phyloP scores from a whole-genome alignment of 257 asterid species.

The Gardenia jasminoides region DNA sequence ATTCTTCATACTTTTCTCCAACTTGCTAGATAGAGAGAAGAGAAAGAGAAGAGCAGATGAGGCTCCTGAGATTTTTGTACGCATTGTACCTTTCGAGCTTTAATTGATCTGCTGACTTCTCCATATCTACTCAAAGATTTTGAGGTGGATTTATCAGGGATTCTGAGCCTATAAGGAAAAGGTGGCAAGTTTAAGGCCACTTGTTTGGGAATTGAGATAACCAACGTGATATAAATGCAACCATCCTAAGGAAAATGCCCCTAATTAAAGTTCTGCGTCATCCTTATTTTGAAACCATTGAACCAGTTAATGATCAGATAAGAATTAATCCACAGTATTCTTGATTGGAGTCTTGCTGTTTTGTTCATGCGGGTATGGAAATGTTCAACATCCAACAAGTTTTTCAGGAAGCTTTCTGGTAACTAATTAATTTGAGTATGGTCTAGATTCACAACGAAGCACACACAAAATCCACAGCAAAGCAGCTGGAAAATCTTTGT shows the following conservation, averaged over 20 bases:
- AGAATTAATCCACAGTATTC: too few relatives aligned
- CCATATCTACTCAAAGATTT: slow-evolving; percentile 37
- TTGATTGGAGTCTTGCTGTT: not conserved
- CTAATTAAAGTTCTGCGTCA: not conserved
- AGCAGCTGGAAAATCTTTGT: not conserved
- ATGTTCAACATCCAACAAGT: not conserved
- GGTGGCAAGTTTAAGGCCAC: slow-evolving; percentile 56
- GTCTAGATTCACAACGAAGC: not conserved
- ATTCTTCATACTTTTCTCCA: slow-evolving; percentile 14
- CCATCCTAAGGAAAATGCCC: not conserved
- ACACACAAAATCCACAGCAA: not conserved
- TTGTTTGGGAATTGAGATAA: slow-evolving; percentile 9
- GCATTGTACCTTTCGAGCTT: slow-evolving; percentile 33
- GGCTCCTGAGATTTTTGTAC: slow-evolving; percentile 19
- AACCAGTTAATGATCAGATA: not conserved
- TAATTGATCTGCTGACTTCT: slow-evolving; percentile 36
- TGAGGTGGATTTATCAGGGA: slow-evolving; percentile 16
- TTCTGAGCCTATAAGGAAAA: slow-evolving; percentile 12
- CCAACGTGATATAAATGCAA: not conserved
- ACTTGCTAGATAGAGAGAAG: not conserved
- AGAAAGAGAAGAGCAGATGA: slow-evolving; percentile 6
- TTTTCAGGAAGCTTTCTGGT: not conserved
- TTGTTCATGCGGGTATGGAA: not conserved
- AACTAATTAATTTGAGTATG: not conserved
- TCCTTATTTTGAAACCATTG: not conserved